Conservation (phyloP, 352 stramenopile genomes). For the Phytopythium montanum region DNA sequence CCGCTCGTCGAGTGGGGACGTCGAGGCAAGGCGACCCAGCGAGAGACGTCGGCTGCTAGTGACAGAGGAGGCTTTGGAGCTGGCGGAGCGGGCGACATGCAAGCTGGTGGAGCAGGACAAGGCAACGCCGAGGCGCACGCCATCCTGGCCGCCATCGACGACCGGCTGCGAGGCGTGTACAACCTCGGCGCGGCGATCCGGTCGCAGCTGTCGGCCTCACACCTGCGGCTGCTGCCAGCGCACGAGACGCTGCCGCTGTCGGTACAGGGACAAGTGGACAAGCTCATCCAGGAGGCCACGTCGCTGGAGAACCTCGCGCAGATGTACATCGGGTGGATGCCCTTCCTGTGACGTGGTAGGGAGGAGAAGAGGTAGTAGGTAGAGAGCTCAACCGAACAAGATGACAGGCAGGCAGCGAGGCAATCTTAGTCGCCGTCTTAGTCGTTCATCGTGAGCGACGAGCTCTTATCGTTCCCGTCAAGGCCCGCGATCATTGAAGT, state of each 20-base stretch:
- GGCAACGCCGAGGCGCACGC: conserved; percentile 85
- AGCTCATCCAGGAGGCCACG: conserved; percentile 92
- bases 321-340: conserved; percentile 97
- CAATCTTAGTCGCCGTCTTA: background rate
- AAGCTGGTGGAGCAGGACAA: background rate
- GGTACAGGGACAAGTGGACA: conserved; percentile 92
- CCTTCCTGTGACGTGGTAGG: conserved; percentile 54
- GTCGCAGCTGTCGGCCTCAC: conserved; percentile 52
- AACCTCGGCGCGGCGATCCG: conserved; percentile 86
- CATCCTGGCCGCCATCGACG: conserved; percentile 90
- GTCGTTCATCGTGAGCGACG: background rate
- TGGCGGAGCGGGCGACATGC: background rate
- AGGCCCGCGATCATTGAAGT: conserved; percentile 1
- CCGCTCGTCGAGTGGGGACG: conserved; percentile 92
- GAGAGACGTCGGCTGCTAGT: conserved; percentile 31
- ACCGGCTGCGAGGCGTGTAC: conserved; percentile 90
- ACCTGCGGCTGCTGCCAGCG: conserved; percentile 67
- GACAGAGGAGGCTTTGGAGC: conserved; percentile 24
- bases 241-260: conserved; percentile 90
- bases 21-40: conserved; percentile 65
- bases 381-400: no score
- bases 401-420: background rate
- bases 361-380: no score
- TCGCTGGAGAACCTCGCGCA: conserved; percentile 90
- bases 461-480: no score